Base-by-base conservation (phyloP, 106 monocot species). In the Iris macrosiphon region DNA sequence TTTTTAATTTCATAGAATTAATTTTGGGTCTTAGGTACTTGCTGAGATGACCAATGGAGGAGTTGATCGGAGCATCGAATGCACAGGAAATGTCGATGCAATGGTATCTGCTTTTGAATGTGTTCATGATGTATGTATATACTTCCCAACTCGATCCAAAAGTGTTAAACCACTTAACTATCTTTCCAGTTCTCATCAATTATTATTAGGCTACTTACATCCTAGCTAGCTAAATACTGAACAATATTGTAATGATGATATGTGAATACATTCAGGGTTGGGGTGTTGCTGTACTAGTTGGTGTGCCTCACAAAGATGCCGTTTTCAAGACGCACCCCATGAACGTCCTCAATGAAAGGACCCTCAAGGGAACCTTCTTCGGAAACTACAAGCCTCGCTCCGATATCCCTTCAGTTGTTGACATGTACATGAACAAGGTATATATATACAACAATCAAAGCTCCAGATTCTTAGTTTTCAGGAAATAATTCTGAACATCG, bases 61-160 rank as follows among this genome's bases (percentile, higher is more conserved):
- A 39, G 57, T 59, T 28, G 59, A 59, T 49, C 26, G 57, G 13
- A 59, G 59, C 56, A 40, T 58, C 15, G 65, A 65, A 16, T 66
- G 65, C 64, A 65, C 52, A 28, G 73, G 73, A 13, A 60, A 44
- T 16, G 50, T 61, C 3, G 2, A 55, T 9, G 54, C 27, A 14
- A 92, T 92, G 92, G 83, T 87, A 41, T 79, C 82, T 60, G 87
- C 87, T 25, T 92, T 87, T 7, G 92, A 92, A 69, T 92, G 87
- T 35, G 87, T 92, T 34, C 92, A 87, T 23, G 87, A 87, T 66
- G 92, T 92, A 76, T 19, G 1, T 23, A 9, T 39, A 19, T 12
- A 2, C 20, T 23, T 35, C 17, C n/a, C 51, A 52, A n/a, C n/a
- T n/a, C n/a, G n/a, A 23, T 34, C n/a, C 34, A 33, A 14, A 21